Evolutionary conservation across 1,139 yeast species (phyloP).

Genomic region (Yamadazyma membranifaciens): DNA sequence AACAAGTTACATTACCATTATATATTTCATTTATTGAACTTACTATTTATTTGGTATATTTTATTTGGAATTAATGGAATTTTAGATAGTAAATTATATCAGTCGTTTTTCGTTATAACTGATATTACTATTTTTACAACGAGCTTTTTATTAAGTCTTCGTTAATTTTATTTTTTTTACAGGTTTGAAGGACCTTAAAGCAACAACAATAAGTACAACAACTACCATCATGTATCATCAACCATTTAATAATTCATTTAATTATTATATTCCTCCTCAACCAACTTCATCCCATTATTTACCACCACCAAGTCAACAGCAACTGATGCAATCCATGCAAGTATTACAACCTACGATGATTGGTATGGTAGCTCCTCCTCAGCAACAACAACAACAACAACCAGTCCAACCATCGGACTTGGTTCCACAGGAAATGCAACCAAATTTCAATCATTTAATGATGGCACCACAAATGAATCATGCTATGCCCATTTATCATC

Average conservation of each 20-base stretch:
- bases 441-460: constrained; percentile 1
- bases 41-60: too few species aligned
- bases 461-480: constrained; percentile 10
- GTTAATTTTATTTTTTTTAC: constrained; percentile 15
- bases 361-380: constrained; percentile 18
- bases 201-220: not conserved
- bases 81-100: not conserved
- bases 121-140: constrained; percentile 11
- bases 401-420: not conserved
- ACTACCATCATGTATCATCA: constrained; percentile 1
- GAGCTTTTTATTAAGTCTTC: constrained; percentile 47
- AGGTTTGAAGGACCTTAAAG: not conserved
- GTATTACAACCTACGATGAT: constrained; percentile 18
- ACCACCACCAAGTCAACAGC: constrained; percentile 14
- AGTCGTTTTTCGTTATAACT: not conserved
- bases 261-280: constrained; percentile 1
- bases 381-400: constrained; percentile 6
- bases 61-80: too few species aligned
- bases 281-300: constrained; percentile 12
- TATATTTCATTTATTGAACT: too few species aligned
- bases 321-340: constrained; percentile 6
- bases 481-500: constrained; percentile 5
- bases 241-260: not conserved
- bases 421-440: not conserved
- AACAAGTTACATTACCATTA: too few species aligned